These are phyloP conservation scores for Cornus controversa DNA, from an alignment of 148 eudicot genomes.

Conservation along the genomic window DNA sequence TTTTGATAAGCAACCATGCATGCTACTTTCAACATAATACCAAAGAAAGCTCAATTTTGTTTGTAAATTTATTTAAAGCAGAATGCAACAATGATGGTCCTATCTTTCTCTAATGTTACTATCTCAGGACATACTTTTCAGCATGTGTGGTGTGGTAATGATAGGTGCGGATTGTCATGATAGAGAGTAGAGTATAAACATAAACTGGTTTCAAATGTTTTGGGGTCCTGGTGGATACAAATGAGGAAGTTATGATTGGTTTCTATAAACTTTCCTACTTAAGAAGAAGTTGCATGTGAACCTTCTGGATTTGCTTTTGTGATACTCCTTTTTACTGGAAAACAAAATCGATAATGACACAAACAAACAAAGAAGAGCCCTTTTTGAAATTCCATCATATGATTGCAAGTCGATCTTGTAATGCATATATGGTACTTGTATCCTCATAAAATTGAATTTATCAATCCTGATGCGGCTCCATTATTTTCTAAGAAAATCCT, in stretches of 20 bases:
- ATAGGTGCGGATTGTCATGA: conserved; percentile 84
- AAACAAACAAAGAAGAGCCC: background rate
- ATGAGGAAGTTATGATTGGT: background rate
- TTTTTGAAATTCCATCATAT: too few relatives aligned
- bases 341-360: too few relatives aligned
- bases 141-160: background rate
- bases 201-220: too few relatives aligned
- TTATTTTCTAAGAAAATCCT: too few relatives aligned
- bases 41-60: background rate
- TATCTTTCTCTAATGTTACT: background rate
- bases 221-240: background rate
- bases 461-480: too few relatives aligned
- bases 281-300: background rate
- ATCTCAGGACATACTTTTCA: background rate
- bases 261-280: too few relatives aligned
- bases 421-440: background rate
- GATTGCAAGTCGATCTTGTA: background rate
- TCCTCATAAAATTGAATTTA: background rate
- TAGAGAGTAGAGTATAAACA: too few relatives aligned
- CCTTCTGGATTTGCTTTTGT: background rate
- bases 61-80: background rate
- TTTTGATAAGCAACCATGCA: background rate
- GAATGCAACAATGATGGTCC: background rate
- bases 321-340: background rate
- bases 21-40: background rate